Base-by-base conservation (phyloP, 352 stramenopile species). In the Plasmopara muralis region DNA sequence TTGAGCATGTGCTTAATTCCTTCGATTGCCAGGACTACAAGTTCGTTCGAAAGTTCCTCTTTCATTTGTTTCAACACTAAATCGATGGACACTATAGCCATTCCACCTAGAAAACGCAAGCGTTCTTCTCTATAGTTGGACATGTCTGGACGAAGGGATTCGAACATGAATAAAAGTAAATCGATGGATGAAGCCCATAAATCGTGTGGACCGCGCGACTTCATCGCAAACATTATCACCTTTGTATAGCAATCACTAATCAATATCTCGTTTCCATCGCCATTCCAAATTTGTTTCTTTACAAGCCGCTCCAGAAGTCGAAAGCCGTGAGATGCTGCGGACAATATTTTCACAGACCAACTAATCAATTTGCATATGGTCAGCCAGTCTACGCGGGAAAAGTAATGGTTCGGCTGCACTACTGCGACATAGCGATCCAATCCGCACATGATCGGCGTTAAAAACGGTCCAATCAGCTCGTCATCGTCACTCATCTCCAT, bases 241-340 rank as follows among this genome's bases (percentile, higher is more conserved):
- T 78, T 81, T 16, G 72, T 82, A 48, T 81, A 89, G 42, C 70
- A 75, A 47, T 85, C 74, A 50, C 67, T 82, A 16, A 85, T 54
- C 5, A 81, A 67, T 38, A 83, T 73, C 14, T 72, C 68, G 31
- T 78, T 75, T 2, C 68, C 75, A 2, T 73, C 62, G 15, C 55
- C 51, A 34, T 66, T 70, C 78, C 78, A 89, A 9, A 87, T 70
- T 34, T 77, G 65, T 35, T 68, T 60, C 4, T 52, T 63, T 28
- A 89, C 74, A 6, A 89, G 66, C 2, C 69, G 71, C 20, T 87
- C 72, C n/a, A 89, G 47, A 6, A 89, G 63, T 20, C 64, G 63
- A 43, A 89, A 87, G 3, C 59, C 79, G 25, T 85, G 74, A 2
- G 63, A 56, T 4, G 79, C 64, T n/a, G 74, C 79, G 10, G 81